Conservation (phyloP, 2,329 filamentous ascomycete species). For the Aureobasidium sp. region DNA sequence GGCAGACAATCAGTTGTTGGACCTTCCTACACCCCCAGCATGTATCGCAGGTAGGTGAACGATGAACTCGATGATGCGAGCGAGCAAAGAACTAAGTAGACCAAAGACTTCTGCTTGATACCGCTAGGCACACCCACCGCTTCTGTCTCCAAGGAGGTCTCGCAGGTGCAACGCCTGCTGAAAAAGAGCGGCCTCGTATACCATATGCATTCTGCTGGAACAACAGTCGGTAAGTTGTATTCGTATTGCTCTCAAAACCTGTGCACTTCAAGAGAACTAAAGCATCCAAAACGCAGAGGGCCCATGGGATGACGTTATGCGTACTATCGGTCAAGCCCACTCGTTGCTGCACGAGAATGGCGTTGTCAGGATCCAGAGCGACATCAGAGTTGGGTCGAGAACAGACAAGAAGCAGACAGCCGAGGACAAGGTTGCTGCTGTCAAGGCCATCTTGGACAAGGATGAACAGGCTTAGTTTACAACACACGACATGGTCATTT, state of each 20-base stretch:
- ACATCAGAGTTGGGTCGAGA: constrained; percentile 77
- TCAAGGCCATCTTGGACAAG: constrained; percentile 45
- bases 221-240: constrained; percentile 67
- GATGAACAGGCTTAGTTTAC: constrained; percentile 20
- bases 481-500: background rate
- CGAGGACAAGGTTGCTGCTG: constrained; percentile 66
- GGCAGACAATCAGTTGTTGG: constrained; percentile 8
- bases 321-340: constrained; percentile 79
- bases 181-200: constrained; percentile 74
- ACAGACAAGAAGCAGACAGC: constrained; percentile 81
- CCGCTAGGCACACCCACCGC: constrained; percentile 57
- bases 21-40: constrained; percentile 56
- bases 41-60: constrained; percentile 55
- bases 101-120: constrained; percentile 76
- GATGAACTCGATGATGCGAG: too few relatives aligned
- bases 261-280: background rate
- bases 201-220: constrained; percentile 88
- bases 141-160: constrained; percentile 61
- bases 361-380: constrained; percentile 77
- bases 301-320: constrained; percentile 81
- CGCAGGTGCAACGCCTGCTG: constrained; percentile 79
- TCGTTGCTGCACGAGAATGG: constrained; percentile 67
- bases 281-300: constrained; percentile 57
- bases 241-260: background rate
- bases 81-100: background rate